Conservation (phyloP, 2,329 filamentous ascomycete genomes). For the Nemania diffusa region DNA sequence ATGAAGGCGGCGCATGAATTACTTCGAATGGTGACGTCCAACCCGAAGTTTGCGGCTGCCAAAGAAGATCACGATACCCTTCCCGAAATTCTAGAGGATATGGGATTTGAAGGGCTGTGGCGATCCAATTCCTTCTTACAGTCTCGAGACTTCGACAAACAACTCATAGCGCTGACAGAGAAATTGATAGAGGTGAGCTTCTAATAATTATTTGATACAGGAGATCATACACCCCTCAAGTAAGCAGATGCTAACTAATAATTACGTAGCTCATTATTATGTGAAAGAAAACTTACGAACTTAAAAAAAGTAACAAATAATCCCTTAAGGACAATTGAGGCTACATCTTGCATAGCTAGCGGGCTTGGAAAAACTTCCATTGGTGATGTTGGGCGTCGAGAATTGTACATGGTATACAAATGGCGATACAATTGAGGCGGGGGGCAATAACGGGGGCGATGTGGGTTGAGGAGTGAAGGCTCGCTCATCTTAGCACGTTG, state of each 20-base stretch:
- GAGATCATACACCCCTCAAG: not conserved
- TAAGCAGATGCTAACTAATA: conserved; percentile 29
- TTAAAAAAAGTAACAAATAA: not conserved
- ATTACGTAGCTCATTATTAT: conserved; percentile 37
- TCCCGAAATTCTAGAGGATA: conserved; percentile 64
- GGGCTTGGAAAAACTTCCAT: not conserved
- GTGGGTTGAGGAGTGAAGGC: not conserved
- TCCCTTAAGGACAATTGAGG: not conserved
- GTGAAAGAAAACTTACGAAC: conserved; percentile 16
- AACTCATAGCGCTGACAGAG: conserved; percentile 66
- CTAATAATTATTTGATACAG: not conserved
- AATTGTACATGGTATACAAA: conserved; percentile 8
- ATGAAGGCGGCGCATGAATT: conserved; percentile 70
- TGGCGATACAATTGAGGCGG: not conserved
- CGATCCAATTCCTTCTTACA: conserved; percentile 63
- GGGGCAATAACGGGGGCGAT: not conserved
- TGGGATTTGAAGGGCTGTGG: conserved; percentile 73
- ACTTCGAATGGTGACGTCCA: conserved; percentile 67
- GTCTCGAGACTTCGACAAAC: conserved; percentile 60
- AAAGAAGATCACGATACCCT: conserved; percentile 61
- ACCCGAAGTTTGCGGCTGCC: conserved; percentile 60
- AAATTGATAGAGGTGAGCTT: conserved; percentile 68
- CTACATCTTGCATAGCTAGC: conserved; percentile 19
- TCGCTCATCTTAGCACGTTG: not conserved
- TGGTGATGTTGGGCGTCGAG: not conserved